Conservation (phyloP, 495 filamentous ascomycete species). For the Penicillium canariense region DNA sequence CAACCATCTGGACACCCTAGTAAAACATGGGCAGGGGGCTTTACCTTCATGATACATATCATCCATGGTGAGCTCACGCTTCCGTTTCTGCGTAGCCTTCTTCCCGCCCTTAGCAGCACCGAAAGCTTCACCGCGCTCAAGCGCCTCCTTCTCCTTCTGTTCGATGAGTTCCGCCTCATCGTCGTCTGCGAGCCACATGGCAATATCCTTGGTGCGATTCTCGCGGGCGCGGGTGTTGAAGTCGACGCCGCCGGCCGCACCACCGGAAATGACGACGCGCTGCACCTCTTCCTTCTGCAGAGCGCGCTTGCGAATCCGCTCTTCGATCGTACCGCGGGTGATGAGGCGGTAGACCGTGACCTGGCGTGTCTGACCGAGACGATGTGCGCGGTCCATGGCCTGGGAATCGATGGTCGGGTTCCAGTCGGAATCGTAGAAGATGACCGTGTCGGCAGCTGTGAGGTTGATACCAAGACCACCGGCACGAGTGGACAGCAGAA, state of each 20-base stretch:
- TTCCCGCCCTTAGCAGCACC: slow-evolving; percentile 55
- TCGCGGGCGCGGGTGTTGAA: slow-evolving; percentile 89
- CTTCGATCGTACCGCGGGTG: slow-evolving; percentile 95
- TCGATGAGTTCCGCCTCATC: slow-evolving; percentile 91
- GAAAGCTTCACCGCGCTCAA: slow-evolving; percentile 52
- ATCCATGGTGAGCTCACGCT: slow-evolving; percentile 81
- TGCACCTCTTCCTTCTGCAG: slow-evolving; percentile 99
- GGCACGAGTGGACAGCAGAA: slow-evolving; percentile 91
- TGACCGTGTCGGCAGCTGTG: slow-evolving; percentile 88
- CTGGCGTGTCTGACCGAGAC: slow-evolving; percentile 92
- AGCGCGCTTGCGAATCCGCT: slow-evolving; percentile 95
- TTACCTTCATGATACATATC: slow-evolving; percentile 98
- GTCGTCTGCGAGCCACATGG: slow-evolving; percentile 94
- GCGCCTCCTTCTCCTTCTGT: slow-evolving; percentile 78
- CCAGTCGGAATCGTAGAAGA: slow-evolving; percentile 99
- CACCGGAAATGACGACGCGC: slow-evolving; percentile 94
- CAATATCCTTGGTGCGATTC: slow-evolving; percentile 92
- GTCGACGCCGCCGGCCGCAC: slow-evolving; percentile 78
- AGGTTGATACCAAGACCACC: slow-evolving; percentile 98
- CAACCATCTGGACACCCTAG: slow-evolving; percentile 7
- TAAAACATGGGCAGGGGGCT: not conserved
- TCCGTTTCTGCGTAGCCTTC: slow-evolving; percentile 56
- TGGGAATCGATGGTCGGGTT: slow-evolving; percentile 98
- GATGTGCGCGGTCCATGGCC: slow-evolving; percentile 98
- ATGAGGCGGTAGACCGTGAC: slow-evolving; percentile 98